Percentiles rank a stretch among this genome's conserved stretches.
Conservation (phyloP, 179 eudicot species). For the Sideroxylon spinosum region DNA sequence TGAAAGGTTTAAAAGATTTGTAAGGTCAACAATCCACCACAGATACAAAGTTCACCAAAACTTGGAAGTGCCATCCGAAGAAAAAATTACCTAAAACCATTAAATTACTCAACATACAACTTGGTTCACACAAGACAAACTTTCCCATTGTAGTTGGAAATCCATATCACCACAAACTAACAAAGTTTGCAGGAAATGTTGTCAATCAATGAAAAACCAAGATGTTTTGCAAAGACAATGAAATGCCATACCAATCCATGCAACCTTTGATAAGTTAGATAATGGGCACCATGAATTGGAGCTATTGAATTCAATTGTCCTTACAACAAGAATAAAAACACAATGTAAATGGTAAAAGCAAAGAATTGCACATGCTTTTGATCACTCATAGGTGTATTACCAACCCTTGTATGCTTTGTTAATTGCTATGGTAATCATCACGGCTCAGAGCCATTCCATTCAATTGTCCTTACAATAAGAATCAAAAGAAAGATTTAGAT, state of each 20-base stretch:
- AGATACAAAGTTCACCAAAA: background rate
- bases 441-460: conserved; percentile 8
- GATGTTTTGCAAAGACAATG: background rate
- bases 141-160: background rate
- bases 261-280: conserved; percentile 14
- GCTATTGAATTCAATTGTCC: conserved; percentile 24
- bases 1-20: background rate
- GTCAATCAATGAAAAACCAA: background rate
- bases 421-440: conserved; percentile 15
- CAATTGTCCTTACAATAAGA: conserved; percentile 15
- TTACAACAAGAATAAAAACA: conserved; percentile 1
- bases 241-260: conserved; percentile 19
- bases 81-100: conserved; percentile 1
- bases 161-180: background rate
- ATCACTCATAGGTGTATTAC: background rate
- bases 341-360: background rate
- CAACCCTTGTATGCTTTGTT: conserved; percentile 23
- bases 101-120: background rate
- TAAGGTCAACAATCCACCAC: background rate
- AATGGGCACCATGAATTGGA: conserved; percentile 17
- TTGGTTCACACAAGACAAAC: background rate
- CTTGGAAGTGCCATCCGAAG: background rate
- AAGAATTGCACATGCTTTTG: background rate
- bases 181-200: background rate
- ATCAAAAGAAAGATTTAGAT: background rate